Evolutionary conservation across 768 basidiomycete genomes (phyloP), one percentile per base, ranked within the genome.

Genomic region (Podaxis sp.): DNA sequence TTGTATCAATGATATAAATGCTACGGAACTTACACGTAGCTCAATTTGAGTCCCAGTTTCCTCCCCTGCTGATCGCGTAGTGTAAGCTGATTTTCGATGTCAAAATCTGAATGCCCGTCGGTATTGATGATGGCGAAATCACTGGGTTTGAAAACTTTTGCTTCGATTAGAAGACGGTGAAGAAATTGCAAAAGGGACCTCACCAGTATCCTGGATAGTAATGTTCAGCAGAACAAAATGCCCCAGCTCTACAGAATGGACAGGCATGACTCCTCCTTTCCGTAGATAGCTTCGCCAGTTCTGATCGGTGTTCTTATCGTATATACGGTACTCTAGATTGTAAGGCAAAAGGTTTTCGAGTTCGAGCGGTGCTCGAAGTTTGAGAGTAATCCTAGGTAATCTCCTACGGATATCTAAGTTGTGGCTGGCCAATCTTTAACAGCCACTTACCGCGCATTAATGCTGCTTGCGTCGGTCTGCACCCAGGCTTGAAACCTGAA

Each of bases 91-190:
- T 80, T 84, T 74, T 96, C 97, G 59, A 87, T 81, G 64, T 90
- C 91, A 66, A 95, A 94, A 74, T 95, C 95, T 2, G 95, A 91
- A 59, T 93, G 86, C 30, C 87, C 88, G 71, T 97, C 95, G 15
- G 93, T 93, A 70, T 95, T 98, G 76, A 99, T 96, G 74, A 99
- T 98, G 2, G 95, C 90, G 68, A 97, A 99, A 63, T 99, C 96
- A 72, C 95, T 96, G 15, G 94, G 90, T 69, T 90, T 91, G 79
- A 95, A 93, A 13, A 87, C 95, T 96, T 67, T 8, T 7, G 15
- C 15, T 17, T 20, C 44, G 15, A 3, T 58, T 30, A 46, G 46
- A 28, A 55, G 51, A 51, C 33, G 46, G 38, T 22, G 37, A 37
- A 15, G 41, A 38, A 56, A 10, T 28, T 22, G 52, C 8, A 2